Conservation (phyloP, 208 protist genomes). For the Leishmania lainsoni region DNA sequence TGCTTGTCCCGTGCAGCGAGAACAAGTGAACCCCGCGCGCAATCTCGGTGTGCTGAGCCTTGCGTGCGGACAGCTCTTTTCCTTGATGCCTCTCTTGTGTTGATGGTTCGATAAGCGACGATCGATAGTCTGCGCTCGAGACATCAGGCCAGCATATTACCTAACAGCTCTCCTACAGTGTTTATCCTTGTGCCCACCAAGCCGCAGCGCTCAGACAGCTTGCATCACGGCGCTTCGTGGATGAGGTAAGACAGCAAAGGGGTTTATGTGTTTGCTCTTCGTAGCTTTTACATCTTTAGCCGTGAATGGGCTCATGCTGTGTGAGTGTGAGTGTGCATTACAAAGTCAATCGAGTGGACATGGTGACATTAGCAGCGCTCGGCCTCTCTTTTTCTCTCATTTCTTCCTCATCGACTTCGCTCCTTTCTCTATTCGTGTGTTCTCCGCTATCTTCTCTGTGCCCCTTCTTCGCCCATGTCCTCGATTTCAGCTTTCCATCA, state of each 20-base stretch:
- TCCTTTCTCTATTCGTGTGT: background rate
- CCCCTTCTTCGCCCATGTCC: conserved; percentile 6
- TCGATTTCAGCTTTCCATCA: background rate
- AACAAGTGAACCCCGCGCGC: background rate
- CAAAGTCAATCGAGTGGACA: too few relatives aligned
- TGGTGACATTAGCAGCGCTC: too few relatives aligned
- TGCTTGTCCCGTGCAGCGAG: background rate
- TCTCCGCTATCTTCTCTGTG: too few relatives aligned
- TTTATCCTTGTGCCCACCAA: background rate
- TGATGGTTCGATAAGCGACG: too few relatives aligned
- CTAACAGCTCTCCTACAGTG: background rate
- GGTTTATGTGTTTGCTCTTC: too few relatives aligned
- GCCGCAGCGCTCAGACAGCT: too few relatives aligned
- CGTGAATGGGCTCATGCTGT: too few relatives aligned
- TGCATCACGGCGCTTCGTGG: too few relatives aligned
- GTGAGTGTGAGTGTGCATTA: too few relatives aligned
- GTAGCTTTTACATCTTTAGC: too few relatives aligned
- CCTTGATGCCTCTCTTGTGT: background rate
- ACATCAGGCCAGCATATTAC: background rate
- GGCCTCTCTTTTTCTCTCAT: background rate
- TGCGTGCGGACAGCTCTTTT: background rate
- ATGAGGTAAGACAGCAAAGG: too few relatives aligned
- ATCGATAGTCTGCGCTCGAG: background rate
- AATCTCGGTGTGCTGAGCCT: background rate
- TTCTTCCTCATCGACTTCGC: background rate